Percentiles rank a stretch among this genome's conserved stretches.
These are phyloP conservation scores for Annulohypoxylon maeteangense DNA, from an alignment of 495 filamentous ascomycete genomes.

Conservation along the genomic window DNA sequence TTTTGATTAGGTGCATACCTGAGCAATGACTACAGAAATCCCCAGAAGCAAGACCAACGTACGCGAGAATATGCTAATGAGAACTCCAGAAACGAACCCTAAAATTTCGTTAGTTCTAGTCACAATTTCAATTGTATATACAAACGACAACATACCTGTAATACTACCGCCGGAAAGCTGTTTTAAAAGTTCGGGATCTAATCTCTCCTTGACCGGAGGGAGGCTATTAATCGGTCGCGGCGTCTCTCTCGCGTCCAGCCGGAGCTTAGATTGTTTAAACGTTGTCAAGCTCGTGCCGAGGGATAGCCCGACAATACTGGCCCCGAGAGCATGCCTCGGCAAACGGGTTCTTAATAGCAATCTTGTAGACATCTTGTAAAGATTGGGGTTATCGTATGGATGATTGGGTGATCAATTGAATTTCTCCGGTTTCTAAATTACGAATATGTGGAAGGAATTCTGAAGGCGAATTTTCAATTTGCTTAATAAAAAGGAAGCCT, in stretches of 20 bases:
- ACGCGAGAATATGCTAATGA: constrained; percentile 78
- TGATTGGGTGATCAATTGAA: background rate
- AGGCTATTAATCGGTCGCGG: constrained; percentile 26
- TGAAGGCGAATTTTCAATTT: background rate
- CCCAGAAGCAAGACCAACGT: constrained; percentile 78
- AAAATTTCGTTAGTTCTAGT: background rate
- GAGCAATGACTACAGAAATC: constrained; percentile 72
- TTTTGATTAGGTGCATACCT: constrained; percentile 62
- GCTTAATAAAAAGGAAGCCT: constrained; percentile 6
- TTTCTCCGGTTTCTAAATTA: background rate
- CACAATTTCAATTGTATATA: background rate
- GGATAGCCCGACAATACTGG: constrained; percentile 39
- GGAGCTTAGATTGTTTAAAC: constrained; percentile 30
- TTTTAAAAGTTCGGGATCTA: constrained; percentile 65
- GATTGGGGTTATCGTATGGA: background rate
- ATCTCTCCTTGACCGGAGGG: constrained; percentile 46
- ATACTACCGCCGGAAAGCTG: constrained; percentile 78
- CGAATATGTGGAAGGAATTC: background rate
- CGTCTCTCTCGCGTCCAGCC: constrained; percentile 31
- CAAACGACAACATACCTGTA: constrained; percentile 60
- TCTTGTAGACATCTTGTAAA: constrained; percentile 30
- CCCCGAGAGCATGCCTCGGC: constrained; percentile 32
- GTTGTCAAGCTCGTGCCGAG: constrained; percentile 42
- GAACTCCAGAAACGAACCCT: constrained; percentile 76
- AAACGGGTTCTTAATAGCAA: constrained; percentile 24